Conservation (phyloP, 2,329 filamentous ascomycete genomes). For the Xylariaceae sp. region DNA sequence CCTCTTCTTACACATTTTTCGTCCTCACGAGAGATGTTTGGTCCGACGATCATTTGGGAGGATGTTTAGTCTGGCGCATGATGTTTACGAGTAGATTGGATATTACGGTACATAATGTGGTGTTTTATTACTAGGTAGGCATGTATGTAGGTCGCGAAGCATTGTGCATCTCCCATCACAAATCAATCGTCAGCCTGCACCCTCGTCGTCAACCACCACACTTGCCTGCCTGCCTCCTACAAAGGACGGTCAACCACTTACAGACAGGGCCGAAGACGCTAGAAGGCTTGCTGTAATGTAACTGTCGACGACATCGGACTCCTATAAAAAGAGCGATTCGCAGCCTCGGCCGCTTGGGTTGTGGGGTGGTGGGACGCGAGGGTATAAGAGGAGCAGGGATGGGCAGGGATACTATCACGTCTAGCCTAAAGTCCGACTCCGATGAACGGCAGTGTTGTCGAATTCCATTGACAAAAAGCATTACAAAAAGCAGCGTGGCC, state of each 20-base stretch:
- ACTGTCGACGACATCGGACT: conserved; percentile 27
- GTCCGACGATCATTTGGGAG: neutral
- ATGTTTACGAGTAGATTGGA: neutral
- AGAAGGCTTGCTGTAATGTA: neutral
- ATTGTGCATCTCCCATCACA: conserved; percentile 11
- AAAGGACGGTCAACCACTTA: neutral
- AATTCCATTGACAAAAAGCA: conserved; percentile 23
- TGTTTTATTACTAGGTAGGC: neutral
- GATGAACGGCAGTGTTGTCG: conserved; percentile 26
- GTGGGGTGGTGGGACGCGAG: conserved; percentile 24
- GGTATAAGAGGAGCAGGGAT: conserved; percentile 11
- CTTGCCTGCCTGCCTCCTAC: no score
- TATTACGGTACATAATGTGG: neutral
- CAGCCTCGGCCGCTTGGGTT: conserved; percentile 19
- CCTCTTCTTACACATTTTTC: neutral
- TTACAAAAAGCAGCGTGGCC: conserved; percentile 22
- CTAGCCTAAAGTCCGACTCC: conserved; percentile 21
- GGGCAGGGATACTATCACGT: neutral
- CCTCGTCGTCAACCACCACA: conserved; percentile 4
- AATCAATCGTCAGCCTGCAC: conserved; percentile 7
- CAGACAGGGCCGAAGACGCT: neutral
- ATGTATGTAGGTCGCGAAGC: neutral
- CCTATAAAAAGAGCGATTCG: conserved; percentile 11
- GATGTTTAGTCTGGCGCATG: neutral
- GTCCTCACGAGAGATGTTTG: neutral